Base-by-base conservation (phyloP, 2,329 filamentous ascomycete species). In the Neoscytalidium dimidiatum region DNA sequence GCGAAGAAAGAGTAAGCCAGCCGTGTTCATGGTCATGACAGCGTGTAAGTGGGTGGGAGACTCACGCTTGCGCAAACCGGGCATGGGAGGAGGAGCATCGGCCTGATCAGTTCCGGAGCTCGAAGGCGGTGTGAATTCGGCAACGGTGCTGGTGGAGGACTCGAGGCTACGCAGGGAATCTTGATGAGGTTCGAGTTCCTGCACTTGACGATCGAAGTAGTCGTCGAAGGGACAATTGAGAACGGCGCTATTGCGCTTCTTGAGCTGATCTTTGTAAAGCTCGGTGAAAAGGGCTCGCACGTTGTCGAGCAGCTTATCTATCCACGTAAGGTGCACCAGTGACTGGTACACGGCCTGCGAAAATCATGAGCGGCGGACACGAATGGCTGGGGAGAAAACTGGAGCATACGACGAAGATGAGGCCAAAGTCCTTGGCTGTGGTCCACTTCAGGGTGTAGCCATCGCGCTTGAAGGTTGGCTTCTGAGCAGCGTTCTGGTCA, bases 381-480 rank as follows among this genome's bases (percentile, higher is more conserved):
- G 17, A 2, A 8, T 17, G 17, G 41, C 51, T 6, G 9, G 9
- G 11, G 13, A 2, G 9, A 46, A 41, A 52, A 62, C 35, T 19
- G n/a, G 9, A 56, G 67, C 88, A 68, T 82, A 96, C 93, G 73
- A 98, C 94, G 79, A 99, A 99, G 69, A 99, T 96, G 69, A 99
- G 81, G 44, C 94, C 93, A 62, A 98, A 82, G 75, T 99, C 95
- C 80, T 97, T 98, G 62, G 90, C 90, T 38, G 91, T 88, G 4
- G 92, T 93, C 92, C 94, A 99, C 81, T 95, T 96, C 70, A 99
- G 78, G 0, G 93, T 98, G 75, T 98, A 96, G 70, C 96, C 93
- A 71, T 98, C 95, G 73, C 92, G 91, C 78, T 88, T 92, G 81
- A 95, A 99, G 0, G 89, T 85, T 17, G 91, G 87, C 70, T 92